phyloP scores from a whole-genome alignment of 2,329 filamentous ascomycete species.

The Fusarium xyrophilum region DNA sequence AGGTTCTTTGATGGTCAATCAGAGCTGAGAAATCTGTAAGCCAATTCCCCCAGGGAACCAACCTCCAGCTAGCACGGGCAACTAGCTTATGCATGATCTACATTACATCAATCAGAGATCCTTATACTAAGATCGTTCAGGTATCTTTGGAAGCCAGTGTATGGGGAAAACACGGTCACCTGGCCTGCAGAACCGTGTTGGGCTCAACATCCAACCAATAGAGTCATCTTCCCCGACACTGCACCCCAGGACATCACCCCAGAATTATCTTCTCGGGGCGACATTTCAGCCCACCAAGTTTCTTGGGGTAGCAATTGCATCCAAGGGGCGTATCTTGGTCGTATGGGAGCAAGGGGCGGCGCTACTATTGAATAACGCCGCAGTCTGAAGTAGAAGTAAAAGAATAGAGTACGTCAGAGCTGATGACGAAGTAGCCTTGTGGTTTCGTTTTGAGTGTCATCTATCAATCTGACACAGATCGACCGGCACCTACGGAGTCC shows the following conservation, averaged over 20 bases:
- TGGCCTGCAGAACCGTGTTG: conserved; percentile 33
- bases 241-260: conserved; percentile 24
- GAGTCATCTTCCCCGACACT: conserved; percentile 6
- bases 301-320: conserved; percentile 4
- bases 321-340: not conserved
- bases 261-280: conserved; percentile 14
- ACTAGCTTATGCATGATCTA: conserved; percentile 9
- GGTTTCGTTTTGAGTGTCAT: not conserved
- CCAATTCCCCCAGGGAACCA: conserved; percentile 5
- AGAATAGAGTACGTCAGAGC: not conserved
- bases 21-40: conserved; percentile 16
- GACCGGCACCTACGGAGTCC: conserved; percentile 46
- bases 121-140: not conserved
- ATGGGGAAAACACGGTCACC: conserved; percentile 19
- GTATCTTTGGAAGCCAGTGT: not conserved
- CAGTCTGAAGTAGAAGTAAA: not conserved
- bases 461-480: not conserved
- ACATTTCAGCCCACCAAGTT: conserved; percentile 1
- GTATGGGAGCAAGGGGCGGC: not conserved
- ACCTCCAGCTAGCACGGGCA: not conserved
- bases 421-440: not conserved
- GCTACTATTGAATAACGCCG: not conserved
- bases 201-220: conserved; percentile 28
- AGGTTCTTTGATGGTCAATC: conserved; percentile 24
- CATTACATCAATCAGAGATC: conserved; percentile 14